These are phyloP conservation scores for Penicillium cinerascens DNA, from an alignment of 495 filamentous ascomycete genomes.

Conservation along the genomic window DNA sequence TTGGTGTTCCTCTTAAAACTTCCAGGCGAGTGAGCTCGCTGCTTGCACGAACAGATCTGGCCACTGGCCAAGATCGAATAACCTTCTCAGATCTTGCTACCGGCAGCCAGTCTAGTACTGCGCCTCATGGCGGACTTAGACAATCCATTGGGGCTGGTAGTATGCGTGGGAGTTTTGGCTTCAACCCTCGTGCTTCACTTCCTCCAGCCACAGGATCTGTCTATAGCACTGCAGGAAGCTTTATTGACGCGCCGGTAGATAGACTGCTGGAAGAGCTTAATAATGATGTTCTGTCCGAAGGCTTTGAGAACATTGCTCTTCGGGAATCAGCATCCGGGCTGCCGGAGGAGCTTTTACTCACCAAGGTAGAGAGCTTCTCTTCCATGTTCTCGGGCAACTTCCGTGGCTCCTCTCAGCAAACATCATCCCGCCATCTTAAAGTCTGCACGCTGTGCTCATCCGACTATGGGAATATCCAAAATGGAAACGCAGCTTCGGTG, in stretches of 20 bases:
- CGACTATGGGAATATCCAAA: constrained; percentile 34
- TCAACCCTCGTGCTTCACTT: constrained; percentile 41
- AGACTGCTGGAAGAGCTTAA: constrained; percentile 69
- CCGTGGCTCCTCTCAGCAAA: constrained; percentile 48
- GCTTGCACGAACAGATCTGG: constrained; percentile 85
- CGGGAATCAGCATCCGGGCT: constrained; percentile 68
- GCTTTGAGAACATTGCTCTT: constrained; percentile 66
- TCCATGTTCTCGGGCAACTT: constrained; percentile 57
- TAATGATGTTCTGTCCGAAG: constrained; percentile 58
- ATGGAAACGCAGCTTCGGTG: constrained; percentile 40
- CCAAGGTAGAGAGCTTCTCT: constrained; percentile 67
- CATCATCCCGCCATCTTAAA: constrained; percentile 46
- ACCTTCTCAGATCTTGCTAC: constrained; percentile 67
- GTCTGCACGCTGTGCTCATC: constrained; percentile 63
- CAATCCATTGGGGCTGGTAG: constrained; percentile 74
- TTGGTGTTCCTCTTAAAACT: constrained; percentile 63
- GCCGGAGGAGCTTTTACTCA: constrained; percentile 68
- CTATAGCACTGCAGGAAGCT: constrained; percentile 48
- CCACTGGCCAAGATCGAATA: constrained; percentile 67
- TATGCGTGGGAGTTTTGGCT: constrained; percentile 57
- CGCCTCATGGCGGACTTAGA: constrained; percentile 52
- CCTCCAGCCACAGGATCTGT: constrained; percentile 41
- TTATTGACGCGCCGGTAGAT: constrained; percentile 66
- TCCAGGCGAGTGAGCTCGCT: constrained; percentile 90
- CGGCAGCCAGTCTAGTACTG: constrained; percentile 44